Conservation (phyloP, 352 stramenopile species). For the Stramenopiles sp. region DNA sequence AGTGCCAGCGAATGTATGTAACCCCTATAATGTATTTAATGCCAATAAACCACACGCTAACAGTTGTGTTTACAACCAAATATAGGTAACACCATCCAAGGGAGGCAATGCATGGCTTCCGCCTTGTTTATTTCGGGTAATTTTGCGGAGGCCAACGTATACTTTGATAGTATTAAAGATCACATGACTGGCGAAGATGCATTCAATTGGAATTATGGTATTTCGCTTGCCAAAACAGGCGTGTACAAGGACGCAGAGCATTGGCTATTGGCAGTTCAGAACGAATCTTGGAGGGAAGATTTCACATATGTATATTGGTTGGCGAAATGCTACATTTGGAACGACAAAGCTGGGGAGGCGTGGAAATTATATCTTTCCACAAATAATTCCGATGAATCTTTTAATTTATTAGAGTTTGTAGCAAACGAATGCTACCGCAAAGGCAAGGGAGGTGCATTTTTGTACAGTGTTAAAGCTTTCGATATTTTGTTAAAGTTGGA, state of each 20-base stretch:
- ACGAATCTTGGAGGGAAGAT: conserved; percentile 71
- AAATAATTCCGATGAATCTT: conserved; percentile 77
- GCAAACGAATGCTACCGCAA: conserved; percentile 85
- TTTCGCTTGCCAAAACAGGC: conserved; percentile 66
- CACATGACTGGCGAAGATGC: conserved; percentile 87
- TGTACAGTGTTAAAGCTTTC: conserved; percentile 81
- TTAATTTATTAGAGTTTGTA: conserved; percentile 83
- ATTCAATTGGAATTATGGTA: conserved; percentile 94
- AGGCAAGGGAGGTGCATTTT: conserved; percentile 54
- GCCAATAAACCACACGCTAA: no score
- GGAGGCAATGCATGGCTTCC: conserved; percentile 86
- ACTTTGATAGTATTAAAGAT: conserved; percentile 84
- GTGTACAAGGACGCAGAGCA: conserved; percentile 78
- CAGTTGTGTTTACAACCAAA: no score
- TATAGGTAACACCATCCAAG: conserved; percentile 88
- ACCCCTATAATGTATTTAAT: no score
- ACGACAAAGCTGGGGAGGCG: conserved; percentile 68
- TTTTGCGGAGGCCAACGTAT: conserved; percentile 90
- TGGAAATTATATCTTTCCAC: conserved; percentile 91
- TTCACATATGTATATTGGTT: conserved; percentile 65
- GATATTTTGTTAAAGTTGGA: conserved; percentile 78
- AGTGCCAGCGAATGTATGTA: neutral
- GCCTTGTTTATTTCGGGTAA: conserved; percentile 87
- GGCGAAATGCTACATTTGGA: conserved; percentile 75
- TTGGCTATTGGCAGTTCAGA: conserved; percentile 64